These are phyloP conservation scores for Diplodia intermedia DNA, from an alignment of 2,329 filamentous ascomycete species.

Conservation along the genomic window DNA sequence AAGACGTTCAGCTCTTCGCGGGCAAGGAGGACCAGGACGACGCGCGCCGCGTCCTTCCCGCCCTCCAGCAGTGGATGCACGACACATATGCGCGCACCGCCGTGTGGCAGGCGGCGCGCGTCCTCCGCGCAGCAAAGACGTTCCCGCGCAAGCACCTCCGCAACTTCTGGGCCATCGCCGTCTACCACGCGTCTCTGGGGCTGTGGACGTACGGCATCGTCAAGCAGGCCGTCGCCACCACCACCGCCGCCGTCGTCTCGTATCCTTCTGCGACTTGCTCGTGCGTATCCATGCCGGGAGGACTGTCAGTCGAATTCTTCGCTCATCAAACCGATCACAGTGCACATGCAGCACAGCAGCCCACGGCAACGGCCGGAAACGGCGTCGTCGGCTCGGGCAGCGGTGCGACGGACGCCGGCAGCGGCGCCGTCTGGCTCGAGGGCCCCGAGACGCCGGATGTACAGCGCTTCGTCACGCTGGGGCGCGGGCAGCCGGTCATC, in stretches of 20 bases:
- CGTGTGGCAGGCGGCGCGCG: slow-evolving; percentile 72
- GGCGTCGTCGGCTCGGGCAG: background rate
- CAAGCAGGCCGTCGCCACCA: slow-evolving; percentile 6
- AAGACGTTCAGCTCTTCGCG: slow-evolving; percentile 71
- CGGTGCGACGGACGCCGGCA: background rate
- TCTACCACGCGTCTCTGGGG: slow-evolving; percentile 72
- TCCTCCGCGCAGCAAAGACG: slow-evolving; percentile 64
- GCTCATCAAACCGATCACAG: slow-evolving; percentile 1
- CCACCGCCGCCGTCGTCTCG: background rate
- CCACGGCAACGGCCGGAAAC: background rate
- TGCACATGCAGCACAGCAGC: background rate
- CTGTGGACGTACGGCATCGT: slow-evolving; percentile 59
- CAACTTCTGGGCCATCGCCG: slow-evolving; percentile 71
- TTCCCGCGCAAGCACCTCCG: slow-evolving; percentile 63
- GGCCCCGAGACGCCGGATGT: slow-evolving; percentile 60
- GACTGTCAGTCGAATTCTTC: slow-evolving; percentile 3
- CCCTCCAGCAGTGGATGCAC: slow-evolving; percentile 65
- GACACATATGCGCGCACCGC: slow-evolving; percentile 64
- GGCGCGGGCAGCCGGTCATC: slow-evolving; percentile 63
- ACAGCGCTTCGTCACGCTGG: slow-evolving; percentile 64
- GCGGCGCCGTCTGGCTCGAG: slow-evolving; percentile 58
- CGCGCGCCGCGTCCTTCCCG: slow-evolving; percentile 65
- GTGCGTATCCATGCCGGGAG: slow-evolving; percentile 25
- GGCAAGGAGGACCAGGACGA: slow-evolving; percentile 72
- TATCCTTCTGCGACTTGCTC: slow-evolving; percentile 1